phyloP scores from a whole-genome alignment of 2,329 filamentous ascomycete species.

The Fusarium staphyleae region DNA sequence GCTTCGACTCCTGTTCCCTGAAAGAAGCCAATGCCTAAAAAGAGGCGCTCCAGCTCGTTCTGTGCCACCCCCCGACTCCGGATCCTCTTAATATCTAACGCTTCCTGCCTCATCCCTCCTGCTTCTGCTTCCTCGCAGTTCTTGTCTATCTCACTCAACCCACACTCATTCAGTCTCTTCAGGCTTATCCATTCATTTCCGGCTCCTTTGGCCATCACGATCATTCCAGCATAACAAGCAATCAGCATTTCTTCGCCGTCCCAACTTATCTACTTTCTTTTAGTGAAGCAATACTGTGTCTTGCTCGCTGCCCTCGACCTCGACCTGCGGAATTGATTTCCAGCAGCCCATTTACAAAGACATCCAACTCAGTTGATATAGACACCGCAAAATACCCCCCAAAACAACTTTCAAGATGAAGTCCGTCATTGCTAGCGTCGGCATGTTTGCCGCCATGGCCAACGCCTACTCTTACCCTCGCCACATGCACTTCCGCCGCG shows the following conservation, averaged over 20 bases:
- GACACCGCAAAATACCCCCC: conserved; percentile 28
- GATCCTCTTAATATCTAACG: conserved; percentile 42
- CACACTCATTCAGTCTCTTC: conserved; percentile 39
- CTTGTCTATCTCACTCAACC: conserved; percentile 34
- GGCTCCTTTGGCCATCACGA: conserved; percentile 38
- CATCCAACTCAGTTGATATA: conserved; percentile 30
- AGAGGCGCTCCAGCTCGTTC: conserved; percentile 33
- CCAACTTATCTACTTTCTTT: conserved; percentile 38
- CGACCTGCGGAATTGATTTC: conserved; percentile 46
- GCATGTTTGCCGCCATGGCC: conserved; percentile 56
- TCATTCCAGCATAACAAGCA: conserved; percentile 40
- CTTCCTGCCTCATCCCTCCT: conserved; percentile 32
- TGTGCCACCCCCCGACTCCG: conserved; percentile 31
- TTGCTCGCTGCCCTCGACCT: conserved; percentile 33
- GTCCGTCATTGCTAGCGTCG: conserved; percentile 52
- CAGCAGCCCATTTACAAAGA: conserved; percentile 33
- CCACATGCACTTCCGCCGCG: conserved; percentile 44
- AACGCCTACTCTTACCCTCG: conserved; percentile 49
- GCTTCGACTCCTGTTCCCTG: conserved; percentile 36
- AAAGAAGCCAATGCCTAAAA: conserved; percentile 31
- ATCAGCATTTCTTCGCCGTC: conserved; percentile 29
- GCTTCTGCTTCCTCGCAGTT: conserved; percentile 28
- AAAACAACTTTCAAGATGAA: conserved; percentile 55
- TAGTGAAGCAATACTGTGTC: conserved; percentile 45
- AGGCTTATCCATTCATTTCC: conserved; percentile 43